These are phyloP conservation scores for Citrullus colocynthis DNA, from an alignment of 306 rosid species.

Conservation along the genomic window DNA sequence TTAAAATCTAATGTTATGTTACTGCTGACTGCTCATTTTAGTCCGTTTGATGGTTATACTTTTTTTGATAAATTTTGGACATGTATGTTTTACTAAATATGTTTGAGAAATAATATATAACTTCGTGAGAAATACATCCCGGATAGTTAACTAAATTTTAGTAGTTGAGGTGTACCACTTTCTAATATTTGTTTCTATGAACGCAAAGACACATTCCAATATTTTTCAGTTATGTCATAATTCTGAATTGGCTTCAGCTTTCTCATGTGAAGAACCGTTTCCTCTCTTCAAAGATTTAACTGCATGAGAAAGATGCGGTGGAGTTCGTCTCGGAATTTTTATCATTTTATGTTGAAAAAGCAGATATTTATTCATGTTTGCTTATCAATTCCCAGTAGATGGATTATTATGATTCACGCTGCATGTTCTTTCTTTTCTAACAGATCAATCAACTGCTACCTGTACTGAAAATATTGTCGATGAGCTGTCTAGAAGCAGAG, in stretches of 20 bases:
- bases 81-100: not conserved
- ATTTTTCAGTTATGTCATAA: not conserved
- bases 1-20: not conserved
- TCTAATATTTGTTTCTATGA: not conserved
- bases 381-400: not conserved
- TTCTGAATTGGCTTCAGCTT: not conserved
- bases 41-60: not conserved
- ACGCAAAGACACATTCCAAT: not conserved
- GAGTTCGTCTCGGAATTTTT: too few species aligned
- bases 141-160: not conserved
- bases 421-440: slow-evolving; percentile 5
- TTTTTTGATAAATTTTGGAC: not conserved
- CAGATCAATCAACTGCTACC: slow-evolving; percentile 28
- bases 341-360: not conserved
- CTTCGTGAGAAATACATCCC: not conserved
- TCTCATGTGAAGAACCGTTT: not conserved
- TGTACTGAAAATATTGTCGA: slow-evolving; percentile 19
- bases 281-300: not conserved
- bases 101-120: not conserved
- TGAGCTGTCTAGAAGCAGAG: slow-evolving; percentile 16
- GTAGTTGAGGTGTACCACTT: not conserved
- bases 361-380: not conserved
- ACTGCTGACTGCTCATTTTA: not conserved
- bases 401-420: not conserved
- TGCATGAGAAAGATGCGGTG: too few species aligned